Conservation (phyloP, 345 rosid genomes). For the Carallia pectinifolia region DNA sequence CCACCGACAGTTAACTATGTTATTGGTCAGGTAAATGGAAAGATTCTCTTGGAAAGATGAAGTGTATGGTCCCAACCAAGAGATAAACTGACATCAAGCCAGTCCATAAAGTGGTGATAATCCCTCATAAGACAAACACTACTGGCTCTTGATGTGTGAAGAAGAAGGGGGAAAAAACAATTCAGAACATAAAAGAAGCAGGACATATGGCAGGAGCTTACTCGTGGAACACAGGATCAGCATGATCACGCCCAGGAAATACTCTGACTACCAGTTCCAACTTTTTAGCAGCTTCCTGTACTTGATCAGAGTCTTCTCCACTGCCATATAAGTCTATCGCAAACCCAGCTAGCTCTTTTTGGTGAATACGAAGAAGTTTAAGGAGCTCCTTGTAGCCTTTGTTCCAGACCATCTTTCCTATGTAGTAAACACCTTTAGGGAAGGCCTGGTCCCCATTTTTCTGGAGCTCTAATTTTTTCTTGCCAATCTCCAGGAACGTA, state of each 20-base stretch:
- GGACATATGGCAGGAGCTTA: slow-evolving; percentile 39
- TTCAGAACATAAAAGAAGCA: not conserved
- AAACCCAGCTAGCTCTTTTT: slow-evolving; percentile 60
- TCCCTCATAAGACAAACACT: too few species aligned
- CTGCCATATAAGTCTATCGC: slow-evolving; percentile 81
- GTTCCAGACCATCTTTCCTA: slow-evolving; percentile 97
- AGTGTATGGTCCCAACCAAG: too few species aligned
- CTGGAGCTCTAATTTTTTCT: slow-evolving; percentile 56
- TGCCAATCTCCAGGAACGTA: slow-evolving; percentile 80
- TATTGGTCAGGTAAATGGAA: not conserved
- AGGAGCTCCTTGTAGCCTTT: slow-evolving; percentile 94
- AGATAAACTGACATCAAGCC: too few species aligned
- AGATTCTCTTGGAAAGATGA: not conserved
- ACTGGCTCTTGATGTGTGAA: too few species aligned
- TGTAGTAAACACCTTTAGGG: slow-evolving; percentile 79
- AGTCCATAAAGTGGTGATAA: too few species aligned
- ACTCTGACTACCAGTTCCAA: slow-evolving; percentile 58
- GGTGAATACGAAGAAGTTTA: slow-evolving; percentile 63
- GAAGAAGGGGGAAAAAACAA: not conserved
- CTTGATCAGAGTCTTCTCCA: slow-evolving; percentile 82
- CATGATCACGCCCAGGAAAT: slow-evolving; percentile 83
- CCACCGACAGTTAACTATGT: too few species aligned
- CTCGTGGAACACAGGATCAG: slow-evolving; percentile 83
- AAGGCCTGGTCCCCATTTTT: slow-evolving; percentile 50
- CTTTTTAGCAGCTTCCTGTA: slow-evolving; percentile 62